Conservation (phyloP, 106 monocot genomes). For the Agapanthus africanus region DNA sequence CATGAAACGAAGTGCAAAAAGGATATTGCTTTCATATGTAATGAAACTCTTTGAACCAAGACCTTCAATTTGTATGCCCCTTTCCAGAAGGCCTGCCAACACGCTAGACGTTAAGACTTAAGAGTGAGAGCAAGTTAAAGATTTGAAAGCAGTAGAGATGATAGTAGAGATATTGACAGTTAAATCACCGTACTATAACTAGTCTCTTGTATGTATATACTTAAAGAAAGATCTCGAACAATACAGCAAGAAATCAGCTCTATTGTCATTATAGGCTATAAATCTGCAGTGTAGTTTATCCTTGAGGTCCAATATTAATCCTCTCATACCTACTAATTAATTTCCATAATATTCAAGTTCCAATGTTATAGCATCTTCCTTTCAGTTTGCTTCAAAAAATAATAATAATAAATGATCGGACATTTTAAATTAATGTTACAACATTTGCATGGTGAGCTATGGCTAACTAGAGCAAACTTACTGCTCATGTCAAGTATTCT, state of each 20-base stretch:
- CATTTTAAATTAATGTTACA: neutral
- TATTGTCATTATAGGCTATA: neutral
- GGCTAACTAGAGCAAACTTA: neutral
- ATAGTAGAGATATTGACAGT: neutral
- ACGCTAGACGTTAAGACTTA: neutral
- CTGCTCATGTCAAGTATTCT: neutral
- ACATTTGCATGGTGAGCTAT: neutral
- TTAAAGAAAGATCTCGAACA: neutral
- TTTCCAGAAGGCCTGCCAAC: constrained; percentile 72
- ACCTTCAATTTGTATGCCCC: constrained; percentile 79
- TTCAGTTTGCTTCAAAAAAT: no score
- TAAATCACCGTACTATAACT: neutral
- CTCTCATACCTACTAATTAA: no score
- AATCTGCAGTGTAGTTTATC: no score
- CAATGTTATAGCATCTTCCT: no score
- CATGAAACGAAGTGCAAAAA: constrained; percentile 98
- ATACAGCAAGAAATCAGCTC: neutral
- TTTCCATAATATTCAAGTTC: no score
- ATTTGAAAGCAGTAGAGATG: neutral
- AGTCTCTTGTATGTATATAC: no score
- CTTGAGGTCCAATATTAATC: no score
- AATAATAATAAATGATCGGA: no score
- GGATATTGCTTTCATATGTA: constrained; percentile 98
- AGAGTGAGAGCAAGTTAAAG: neutral
- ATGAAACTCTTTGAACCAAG: constrained; percentile 82